These are phyloP conservation scores for Arbutus unedo DNA, from an alignment of 148 eudicot genomes.

Conservation along the genomic window DNA sequence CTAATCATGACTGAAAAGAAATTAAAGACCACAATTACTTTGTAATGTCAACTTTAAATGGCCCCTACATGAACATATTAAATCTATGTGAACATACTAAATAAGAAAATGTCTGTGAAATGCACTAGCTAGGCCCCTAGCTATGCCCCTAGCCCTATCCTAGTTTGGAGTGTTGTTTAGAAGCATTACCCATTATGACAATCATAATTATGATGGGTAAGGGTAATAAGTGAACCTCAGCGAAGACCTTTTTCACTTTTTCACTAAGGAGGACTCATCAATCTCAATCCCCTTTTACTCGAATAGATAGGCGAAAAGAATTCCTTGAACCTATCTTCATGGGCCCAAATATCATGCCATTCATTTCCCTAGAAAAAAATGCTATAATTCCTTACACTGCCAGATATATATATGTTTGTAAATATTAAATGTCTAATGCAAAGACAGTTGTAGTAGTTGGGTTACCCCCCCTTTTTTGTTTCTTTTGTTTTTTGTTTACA, in stretches of 20 bases:
- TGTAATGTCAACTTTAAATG: constrained; percentile 8
- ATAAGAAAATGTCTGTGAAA: neutral
- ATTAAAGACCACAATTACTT: neutral
- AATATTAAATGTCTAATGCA: too few species aligned
- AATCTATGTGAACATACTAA: neutral
- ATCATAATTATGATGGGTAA: neutral
- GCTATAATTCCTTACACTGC: too few species aligned
- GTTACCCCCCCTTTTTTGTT: too few species aligned
- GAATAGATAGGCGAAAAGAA: neutral
- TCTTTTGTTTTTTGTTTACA: too few species aligned
- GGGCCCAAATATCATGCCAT: neutral
- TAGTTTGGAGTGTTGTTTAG: constrained; percentile 5
- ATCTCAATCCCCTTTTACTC: neutral
- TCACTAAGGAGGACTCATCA: neutral
- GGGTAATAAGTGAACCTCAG: neutral
- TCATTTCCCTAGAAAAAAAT: too few species aligned
- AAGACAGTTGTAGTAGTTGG: too few species aligned
- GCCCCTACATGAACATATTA: neutral
- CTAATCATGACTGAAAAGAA: too few species aligned
- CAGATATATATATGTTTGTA: too few species aligned
- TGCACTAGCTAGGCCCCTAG: neutral
- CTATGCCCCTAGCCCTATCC: neutral
- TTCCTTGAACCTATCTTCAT: neutral
- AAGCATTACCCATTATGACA: neutral
- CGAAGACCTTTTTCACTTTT: neutral